Percentiles rank a stretch among this genome's conserved stretches.
Evolutionary conservation across 208 protist genomes (phyloP).

Genomic region (Angomonas ambiguus): DNA sequence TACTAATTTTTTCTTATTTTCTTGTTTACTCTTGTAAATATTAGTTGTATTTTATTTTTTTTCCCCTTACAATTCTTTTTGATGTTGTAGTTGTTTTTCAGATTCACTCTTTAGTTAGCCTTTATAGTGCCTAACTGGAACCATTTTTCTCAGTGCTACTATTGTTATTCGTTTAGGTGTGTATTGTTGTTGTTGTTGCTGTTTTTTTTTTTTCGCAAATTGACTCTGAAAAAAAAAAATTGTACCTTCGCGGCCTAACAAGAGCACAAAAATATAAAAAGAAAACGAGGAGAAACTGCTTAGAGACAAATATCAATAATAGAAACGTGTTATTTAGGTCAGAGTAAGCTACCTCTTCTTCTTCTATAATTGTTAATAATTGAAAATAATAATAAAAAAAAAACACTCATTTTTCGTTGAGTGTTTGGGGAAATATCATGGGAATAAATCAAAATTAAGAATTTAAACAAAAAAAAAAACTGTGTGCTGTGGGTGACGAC

Average conservation of each 20-base stretch:
- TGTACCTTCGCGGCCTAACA: too few relatives aligned
- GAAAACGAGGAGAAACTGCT: too few relatives aligned
- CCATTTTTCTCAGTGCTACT: too few relatives aligned
- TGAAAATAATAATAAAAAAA: constrained; percentile 11
- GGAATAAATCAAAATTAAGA: too few relatives aligned
- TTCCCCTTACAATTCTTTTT: not conserved
- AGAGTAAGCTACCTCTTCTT: not conserved
- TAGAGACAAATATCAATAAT: too few relatives aligned
- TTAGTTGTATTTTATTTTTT: not conserved
- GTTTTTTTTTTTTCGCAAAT: not conserved
- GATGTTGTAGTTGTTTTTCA: too few relatives aligned
- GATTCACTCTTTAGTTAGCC: too few relatives aligned
- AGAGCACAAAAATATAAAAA: too few relatives aligned
- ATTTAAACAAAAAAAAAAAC: constrained; percentile 1
- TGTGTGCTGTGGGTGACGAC: not conserved
- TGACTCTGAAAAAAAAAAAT: too few relatives aligned
- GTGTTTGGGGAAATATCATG: not conserved
- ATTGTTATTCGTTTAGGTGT: not conserved
- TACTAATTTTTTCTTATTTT: not conserved
- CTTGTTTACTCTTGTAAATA: constrained; percentile 7
- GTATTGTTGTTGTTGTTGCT: not conserved
- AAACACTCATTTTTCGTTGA: not conserved
- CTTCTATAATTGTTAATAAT: not conserved
- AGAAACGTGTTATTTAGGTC: too few relatives aligned
- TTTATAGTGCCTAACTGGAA: too few relatives aligned